Percentiles rank a stretch among this genome's conserved stretches.
phyloP scores from a whole-genome alignment of 2,329 filamentous ascomycete species.

The Neospermospora avenae region DNA sequence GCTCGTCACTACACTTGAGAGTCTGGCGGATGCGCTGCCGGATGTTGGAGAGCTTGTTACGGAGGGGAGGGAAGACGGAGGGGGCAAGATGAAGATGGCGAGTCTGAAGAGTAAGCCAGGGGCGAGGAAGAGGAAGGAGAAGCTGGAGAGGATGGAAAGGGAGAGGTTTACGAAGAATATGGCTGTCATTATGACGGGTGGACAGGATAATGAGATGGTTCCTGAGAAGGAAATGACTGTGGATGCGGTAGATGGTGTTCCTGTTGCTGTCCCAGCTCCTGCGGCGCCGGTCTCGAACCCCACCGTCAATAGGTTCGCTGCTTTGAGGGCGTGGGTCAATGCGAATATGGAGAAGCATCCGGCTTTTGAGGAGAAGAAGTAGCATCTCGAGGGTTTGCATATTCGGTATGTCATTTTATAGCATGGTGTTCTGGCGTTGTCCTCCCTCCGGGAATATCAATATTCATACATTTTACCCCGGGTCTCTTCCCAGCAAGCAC shows the following conservation, averaged over 20 bases:
- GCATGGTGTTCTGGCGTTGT: slow-evolving; percentile 8
- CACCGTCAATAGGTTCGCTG: slow-evolving; percentile 64
- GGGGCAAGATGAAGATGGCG: slow-evolving; percentile 63
- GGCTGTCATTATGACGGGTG: slow-evolving; percentile 55
- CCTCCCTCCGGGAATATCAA: neutral
- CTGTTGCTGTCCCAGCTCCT: slow-evolving; percentile 17
- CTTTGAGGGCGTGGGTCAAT: slow-evolving; percentile 78
- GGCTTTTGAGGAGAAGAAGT: slow-evolving; percentile 51
- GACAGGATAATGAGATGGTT: neutral
- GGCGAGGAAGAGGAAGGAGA: slow-evolving; percentile 79
- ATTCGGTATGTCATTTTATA: slow-evolving; percentile 4
- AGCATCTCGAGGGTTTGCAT: neutral
- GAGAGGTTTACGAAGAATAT: slow-evolving; percentile 81
- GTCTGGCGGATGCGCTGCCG: slow-evolving; percentile 77
- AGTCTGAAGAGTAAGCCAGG: slow-evolving; percentile 74
- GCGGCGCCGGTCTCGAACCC: slow-evolving; percentile 11
- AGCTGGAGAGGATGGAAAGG: slow-evolving; percentile 74
- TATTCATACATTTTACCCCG: no score
- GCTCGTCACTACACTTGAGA: slow-evolving; percentile 70
- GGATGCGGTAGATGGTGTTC: slow-evolving; percentile 18
- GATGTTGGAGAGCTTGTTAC: slow-evolving; percentile 42
- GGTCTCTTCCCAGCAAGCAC: neutral
- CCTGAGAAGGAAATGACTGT: neutral
- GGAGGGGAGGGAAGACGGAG: slow-evolving; percentile 21
- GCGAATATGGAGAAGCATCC: slow-evolving; percentile 86